phyloP scores from a whole-genome alignment of 805 yeast species.

The Lipomyces starkeyi region DNA sequence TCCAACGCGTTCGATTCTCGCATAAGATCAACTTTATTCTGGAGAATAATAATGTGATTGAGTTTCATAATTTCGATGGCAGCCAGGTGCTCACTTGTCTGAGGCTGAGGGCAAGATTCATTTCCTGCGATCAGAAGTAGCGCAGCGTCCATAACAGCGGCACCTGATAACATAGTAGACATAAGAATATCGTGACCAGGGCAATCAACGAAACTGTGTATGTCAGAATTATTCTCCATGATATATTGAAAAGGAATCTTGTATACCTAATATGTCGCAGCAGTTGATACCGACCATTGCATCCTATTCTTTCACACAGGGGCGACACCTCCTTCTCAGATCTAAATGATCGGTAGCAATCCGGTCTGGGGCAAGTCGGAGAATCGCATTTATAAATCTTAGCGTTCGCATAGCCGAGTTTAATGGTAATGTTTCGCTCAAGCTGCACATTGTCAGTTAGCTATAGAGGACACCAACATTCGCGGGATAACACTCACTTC shows the following conservation, averaged over 20 bases:
- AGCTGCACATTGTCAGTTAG: slow-evolving; percentile 45
- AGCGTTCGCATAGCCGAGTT: slow-evolving; percentile 98
- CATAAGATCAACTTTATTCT: slow-evolving; percentile 98
- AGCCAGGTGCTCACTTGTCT: slow-evolving; percentile 98
- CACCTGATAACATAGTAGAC: slow-evolving; percentile 99
- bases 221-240: background rate
- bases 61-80: slow-evolving; percentile 99
- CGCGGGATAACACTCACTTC: slow-evolving; percentile 52
- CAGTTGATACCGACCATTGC: slow-evolving; percentile 85
- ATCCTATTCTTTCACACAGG: slow-evolving; percentile 85
- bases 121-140: slow-evolving; percentile 94
- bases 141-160: slow-evolving; percentile 99
- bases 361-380: slow-evolving; percentile 88
- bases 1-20: slow-evolving; percentile 95
- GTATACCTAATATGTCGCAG: slow-evolving; percentile 78
- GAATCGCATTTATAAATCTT: slow-evolving; percentile 93
- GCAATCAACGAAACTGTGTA: slow-evolving; percentile 89
- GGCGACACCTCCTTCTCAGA: slow-evolving; percentile 95
- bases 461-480: background rate
- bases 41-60: slow-evolving; percentile 93
- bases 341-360: slow-evolving; percentile 91
- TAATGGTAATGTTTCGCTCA: slow-evolving; percentile 98
- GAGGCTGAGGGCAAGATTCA: slow-evolving; percentile 99
- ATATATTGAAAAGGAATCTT: background rate
- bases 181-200: slow-evolving; percentile 99